These are phyloP conservation scores for Kwoniella dejecticola DNA, from an alignment of 768 basidiomycete genomes.

Conservation along the genomic window DNA sequence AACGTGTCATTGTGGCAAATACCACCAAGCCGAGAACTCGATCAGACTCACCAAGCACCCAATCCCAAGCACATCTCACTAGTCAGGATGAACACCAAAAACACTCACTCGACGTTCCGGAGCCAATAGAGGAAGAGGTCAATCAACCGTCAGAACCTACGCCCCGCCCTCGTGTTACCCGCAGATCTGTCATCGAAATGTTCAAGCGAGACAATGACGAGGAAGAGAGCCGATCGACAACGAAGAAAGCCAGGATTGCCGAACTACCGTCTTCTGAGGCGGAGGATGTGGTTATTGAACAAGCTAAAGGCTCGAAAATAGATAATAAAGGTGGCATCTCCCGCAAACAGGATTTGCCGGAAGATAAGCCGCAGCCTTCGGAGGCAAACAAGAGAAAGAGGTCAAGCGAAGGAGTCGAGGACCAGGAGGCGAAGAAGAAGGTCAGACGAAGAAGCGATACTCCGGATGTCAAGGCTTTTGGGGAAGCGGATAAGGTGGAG, in stretches of 20 bases:
- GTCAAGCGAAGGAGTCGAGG: not conserved
- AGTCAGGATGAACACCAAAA: too few relatives aligned
- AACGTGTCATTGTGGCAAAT: too few relatives aligned
- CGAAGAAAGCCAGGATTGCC: not conserved
- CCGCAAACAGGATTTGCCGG: too few relatives aligned
- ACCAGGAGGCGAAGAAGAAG: not conserved
- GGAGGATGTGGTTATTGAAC: not conserved
- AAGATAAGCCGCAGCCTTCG: too few relatives aligned
- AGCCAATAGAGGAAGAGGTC: too few relatives aligned
- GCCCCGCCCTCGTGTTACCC: not conserved
- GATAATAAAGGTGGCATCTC: too few relatives aligned
- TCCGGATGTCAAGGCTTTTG: not conserved
- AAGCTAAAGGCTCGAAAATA: too few relatives aligned
- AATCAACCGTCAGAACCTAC: too few relatives aligned
- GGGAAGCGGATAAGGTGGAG: not conserved
- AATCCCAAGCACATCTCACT: too few relatives aligned
- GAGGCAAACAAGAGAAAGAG: not conserved
- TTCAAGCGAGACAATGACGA: not conserved
- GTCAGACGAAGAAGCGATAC: constrained; percentile 1
- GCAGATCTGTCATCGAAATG: not conserved
- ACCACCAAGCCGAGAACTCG: too few relatives aligned
- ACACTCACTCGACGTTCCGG: too few relatives aligned
- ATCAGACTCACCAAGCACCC: too few relatives aligned
- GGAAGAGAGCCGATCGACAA: not conserved
- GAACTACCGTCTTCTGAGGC: not conserved